Base-by-base conservation (phyloP, 176 grass and related monocot genomes). In the Musa acuminata region DNA sequence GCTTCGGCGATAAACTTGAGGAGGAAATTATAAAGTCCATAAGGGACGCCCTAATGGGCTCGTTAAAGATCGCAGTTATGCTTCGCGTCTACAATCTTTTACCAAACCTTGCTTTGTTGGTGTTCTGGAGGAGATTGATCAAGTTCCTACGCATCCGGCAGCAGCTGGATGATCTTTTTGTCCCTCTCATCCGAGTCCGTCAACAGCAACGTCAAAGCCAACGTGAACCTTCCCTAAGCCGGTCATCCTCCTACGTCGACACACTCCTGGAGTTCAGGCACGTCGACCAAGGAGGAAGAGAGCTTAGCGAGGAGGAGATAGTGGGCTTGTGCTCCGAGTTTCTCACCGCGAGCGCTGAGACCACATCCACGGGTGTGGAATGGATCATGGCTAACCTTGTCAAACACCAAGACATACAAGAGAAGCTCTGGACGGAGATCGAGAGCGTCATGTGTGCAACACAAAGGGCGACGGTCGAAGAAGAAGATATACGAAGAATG, bases 381-480 rank as follows among this genome's bases (percentile, higher is more conserved):
- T 69, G 66, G 66, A 69, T 49, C 24, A 49, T 69, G 66, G 66
- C 66, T 10, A 58, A 58, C 14, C 21, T 66, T n/a, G 63, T 66
- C 11, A 24, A 65, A 20, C 63, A 29, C 13, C 27, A 22, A 3
- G 66, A 35, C 3, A 0, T 69, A 19, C 27, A 69, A 9, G 12
- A 35, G 27, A 69, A 69, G 27, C 25, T 69, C 10, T 22, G 29
- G 27, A 11, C 16, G 27, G 66, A 69, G 27, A 69, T 69, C 66
- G 27, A 69, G 13, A 1, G 29, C 2, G 66, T 69, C 1, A 24
- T 24, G 24, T 24, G 24, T 24, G 66, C 17, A 17, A 4, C 13
- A 8, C 11, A 69, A 0, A 19, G n/a, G 60, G 60, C 19, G 60
- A 19, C 16, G n/a, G 1, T 63, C 11, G 21, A 63, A 19, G 66